These are phyloP conservation scores for Saussurea involucrata DNA, from an alignment of 129 eudicot genomes.

Conservation along the genomic window DNA sequence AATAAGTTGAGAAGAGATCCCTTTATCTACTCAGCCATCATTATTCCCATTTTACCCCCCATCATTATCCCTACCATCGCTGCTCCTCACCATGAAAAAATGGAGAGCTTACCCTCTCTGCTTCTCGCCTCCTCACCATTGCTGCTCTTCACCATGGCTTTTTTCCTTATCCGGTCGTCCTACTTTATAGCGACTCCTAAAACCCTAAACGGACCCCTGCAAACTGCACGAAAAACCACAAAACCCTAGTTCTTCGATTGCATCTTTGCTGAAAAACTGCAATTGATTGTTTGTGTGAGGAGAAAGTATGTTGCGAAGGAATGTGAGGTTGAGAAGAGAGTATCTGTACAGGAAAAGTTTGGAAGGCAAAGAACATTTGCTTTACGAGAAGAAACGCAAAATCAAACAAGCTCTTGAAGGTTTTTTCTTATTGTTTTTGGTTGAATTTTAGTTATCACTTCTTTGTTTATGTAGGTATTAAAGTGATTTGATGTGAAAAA, in stretches of 20 bases:
- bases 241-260: neutral
- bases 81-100: no score
- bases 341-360: conserved; percentile 81
- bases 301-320: conserved; percentile 53
- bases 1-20: no score
- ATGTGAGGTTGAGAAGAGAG: conserved; percentile 75
- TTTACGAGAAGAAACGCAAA: conserved; percentile 93
- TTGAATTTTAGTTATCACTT: neutral
- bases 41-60: no score
- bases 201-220: conserved; percentile 4
- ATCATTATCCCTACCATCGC: no score
- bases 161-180: no score
- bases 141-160: no score
- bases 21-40: no score
- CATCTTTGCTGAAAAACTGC: neutral
- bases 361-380: conserved; percentile 92
- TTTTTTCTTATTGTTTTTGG: neutral
- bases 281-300: neutral
- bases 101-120: no score
- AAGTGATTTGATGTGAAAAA: neutral
- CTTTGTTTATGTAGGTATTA: neutral
- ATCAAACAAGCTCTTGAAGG: conserved; percentile 89
- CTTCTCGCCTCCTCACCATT: no score
- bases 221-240: neutral
- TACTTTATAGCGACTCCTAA: neutral